phyloP scores from a whole-genome alignment of 257 asterid genomes.

The Fraxinus cuspidata region DNA sequence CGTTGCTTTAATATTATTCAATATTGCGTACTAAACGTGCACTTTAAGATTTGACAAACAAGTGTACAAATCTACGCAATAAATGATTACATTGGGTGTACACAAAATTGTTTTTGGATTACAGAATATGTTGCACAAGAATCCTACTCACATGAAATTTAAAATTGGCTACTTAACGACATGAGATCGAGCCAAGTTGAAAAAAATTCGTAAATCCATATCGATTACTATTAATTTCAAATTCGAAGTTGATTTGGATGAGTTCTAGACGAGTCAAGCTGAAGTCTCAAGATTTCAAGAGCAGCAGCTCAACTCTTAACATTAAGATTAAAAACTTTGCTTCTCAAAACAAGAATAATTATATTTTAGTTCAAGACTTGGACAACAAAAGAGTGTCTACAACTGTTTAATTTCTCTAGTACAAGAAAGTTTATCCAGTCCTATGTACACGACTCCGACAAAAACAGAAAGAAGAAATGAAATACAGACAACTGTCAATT shows the following conservation, averaged over 20 bases:
- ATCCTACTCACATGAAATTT: no score
- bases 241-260: not conserved
- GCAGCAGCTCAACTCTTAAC: no score
- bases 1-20: not conserved
- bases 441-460: not conserved
- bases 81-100: no score
- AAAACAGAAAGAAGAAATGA: not conserved
- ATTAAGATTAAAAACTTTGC: not conserved
- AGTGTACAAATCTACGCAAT: not conserved
- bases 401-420: not conserved
- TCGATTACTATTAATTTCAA: no score
- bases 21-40: not conserved
- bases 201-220: no score
- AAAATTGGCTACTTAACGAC: no score
- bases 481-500: not conserved
- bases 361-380: not conserved
- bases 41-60: no score
- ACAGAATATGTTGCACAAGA: not conserved
- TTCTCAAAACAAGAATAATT: not conserved
- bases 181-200: not conserved
- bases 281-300: not conserved
- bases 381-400: not conserved
- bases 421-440: not conserved
- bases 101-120: not conserved
- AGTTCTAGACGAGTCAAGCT: not conserved